These are phyloP conservation scores for Chrysoporthe deuterocubensis DNA, from an alignment of 2,329 filamentous ascomycete genomes.

Conservation along the genomic window DNA sequence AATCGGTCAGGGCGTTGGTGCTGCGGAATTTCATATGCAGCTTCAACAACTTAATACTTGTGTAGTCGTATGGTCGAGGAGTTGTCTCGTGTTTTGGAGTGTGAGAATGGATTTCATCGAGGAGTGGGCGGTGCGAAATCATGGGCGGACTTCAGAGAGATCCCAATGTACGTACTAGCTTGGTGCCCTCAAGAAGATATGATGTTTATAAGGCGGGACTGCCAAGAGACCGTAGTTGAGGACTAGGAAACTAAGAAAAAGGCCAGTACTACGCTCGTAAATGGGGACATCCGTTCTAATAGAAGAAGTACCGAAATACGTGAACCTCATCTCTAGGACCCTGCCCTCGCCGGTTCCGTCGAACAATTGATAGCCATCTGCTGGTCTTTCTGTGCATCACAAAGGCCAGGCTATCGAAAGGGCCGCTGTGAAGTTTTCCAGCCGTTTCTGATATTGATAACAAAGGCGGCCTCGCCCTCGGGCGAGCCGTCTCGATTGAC, in stretches of 20 bases:
- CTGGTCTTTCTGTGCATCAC: slow-evolving; percentile 3
- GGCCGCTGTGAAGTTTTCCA: neutral
- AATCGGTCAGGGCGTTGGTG: neutral
- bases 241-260: too few species aligned
- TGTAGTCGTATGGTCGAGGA: neutral
- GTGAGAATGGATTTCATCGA: too few species aligned
- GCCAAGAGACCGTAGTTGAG: too few species aligned
- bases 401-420: neutral
- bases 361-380: neutral
- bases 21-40: neutral
- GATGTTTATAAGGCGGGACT: too few species aligned
- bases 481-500: neutral
- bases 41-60: neutral
- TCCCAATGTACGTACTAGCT: too few species aligned
- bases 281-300: too few species aligned
- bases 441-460: neutral
- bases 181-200: too few species aligned
- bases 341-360: neutral
- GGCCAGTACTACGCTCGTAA: too few species aligned
- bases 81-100: too few species aligned
- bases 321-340: neutral
- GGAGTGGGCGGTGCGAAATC: too few species aligned
- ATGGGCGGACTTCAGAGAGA: too few species aligned
- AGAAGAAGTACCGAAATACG: neutral
- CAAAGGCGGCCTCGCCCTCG: neutral